Percentiles rank a stretch among this genome's conserved stretches.
These are phyloP conservation scores for Rauvolfia tetraphylla DNA, from an alignment of 257 asterid genomes.

Conservation along the genomic window DNA sequence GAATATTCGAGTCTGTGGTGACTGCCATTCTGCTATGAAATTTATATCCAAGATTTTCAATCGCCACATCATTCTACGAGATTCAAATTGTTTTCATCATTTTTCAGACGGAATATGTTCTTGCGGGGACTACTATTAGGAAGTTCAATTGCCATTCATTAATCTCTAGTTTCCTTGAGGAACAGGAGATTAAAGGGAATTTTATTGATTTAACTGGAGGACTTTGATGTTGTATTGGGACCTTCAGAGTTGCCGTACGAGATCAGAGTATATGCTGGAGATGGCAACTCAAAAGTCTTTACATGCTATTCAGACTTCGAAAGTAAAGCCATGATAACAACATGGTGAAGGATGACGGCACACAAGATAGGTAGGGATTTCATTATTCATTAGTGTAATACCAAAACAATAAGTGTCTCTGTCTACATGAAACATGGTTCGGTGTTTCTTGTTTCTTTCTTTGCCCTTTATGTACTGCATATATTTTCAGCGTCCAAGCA, in stretches of 20 bases:
- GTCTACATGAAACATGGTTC: neutral
- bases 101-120: slow-evolving; percentile 57
- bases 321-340: neutral
- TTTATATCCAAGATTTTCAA: slow-evolving; percentile 42
- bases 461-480: neutral
- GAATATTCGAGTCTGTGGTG: slow-evolving; percentile 75
- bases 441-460: too few species aligned
- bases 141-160: neutral
- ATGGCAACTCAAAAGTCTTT: neutral
- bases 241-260: neutral
- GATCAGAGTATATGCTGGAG: neutral
- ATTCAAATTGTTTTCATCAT: slow-evolving; percentile 80
- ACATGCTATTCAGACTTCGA: neutral
- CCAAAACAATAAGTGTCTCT: neutral
- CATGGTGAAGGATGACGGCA: neutral
- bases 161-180: neutral
- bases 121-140: slow-evolving; percentile 68
- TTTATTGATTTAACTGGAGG: neutral
- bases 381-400: neutral
- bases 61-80: slow-evolving; percentile 52
- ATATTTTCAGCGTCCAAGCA: neutral
- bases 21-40: slow-evolving; percentile 70
- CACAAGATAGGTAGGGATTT: neutral
- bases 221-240: neutral
- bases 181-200: neutral